phyloP scores from a whole-genome alignment of 208 protist genomes.

The Leishmania tropica region DNA sequence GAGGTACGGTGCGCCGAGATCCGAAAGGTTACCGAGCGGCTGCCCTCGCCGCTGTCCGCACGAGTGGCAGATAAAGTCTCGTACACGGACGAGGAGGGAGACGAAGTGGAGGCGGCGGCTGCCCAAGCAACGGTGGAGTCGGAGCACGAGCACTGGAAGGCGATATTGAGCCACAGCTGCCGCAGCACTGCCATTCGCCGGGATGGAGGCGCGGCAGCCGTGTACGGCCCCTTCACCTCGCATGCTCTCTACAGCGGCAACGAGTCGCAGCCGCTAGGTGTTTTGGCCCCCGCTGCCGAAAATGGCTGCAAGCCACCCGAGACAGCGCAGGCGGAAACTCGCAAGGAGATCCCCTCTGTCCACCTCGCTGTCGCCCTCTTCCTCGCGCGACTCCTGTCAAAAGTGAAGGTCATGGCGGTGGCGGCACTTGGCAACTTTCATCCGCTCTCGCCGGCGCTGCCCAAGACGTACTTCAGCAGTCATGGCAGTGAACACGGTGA shows the following conservation, averaged over 20 bases:
- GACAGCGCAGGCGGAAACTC: background rate
- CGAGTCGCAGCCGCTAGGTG: background rate
- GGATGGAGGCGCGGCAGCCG: background rate
- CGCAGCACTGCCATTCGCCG: background rate
- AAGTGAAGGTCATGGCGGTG: slow-evolving; percentile 1
- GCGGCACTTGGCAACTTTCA: background rate
- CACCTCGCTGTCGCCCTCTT: slow-evolving; percentile 15
- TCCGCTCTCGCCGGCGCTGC: slow-evolving; percentile 22
- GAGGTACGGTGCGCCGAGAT: slow-evolving; percentile 39
- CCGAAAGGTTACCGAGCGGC: slow-evolving; percentile 9
- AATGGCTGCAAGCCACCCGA: background rate
- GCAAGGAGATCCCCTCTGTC: slow-evolving; percentile 2
- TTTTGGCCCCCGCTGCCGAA: background rate
- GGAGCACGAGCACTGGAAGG: background rate
- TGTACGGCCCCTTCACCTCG: background rate
- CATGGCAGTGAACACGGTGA: background rate
- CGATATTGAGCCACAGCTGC: background rate
- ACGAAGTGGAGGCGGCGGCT: background rate
- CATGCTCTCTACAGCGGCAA: background rate
- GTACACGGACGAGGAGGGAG: background rate
- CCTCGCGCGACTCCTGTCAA: slow-evolving; percentile 14
- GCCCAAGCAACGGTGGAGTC: background rate
- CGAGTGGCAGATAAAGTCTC: background rate
- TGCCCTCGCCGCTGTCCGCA: background rate
- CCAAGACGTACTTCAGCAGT: background rate